A percentile compares a stretch with the other conserved stretches of the same genome.
Evolutionary conservation across 345 rosid genomes (phyloP).

Genomic region (Turnera subulata): DNA sequence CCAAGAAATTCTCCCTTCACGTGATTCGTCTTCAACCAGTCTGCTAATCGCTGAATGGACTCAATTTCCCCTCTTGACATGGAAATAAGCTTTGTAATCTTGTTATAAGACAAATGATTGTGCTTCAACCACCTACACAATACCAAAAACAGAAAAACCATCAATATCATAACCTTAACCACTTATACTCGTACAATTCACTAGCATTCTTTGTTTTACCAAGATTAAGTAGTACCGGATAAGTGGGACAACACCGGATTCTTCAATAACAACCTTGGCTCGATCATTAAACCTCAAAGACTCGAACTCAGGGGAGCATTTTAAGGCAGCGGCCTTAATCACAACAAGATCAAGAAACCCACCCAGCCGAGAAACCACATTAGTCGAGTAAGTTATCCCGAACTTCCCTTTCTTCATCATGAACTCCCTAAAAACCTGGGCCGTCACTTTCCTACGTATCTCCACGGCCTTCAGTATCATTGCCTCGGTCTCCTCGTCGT

Average conservation of each 20-base stretch:
- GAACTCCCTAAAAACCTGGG: conserved; percentile 61
- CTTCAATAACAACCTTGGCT: conserved; percentile 54
- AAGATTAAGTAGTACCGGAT: conserved; percentile 44
- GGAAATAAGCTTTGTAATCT: conserved; percentile 67
- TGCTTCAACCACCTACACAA: conserved; percentile 89
- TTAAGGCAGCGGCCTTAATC: conserved; percentile 80
- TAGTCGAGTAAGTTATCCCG: conserved; percentile 76
- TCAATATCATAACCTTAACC: background rate
- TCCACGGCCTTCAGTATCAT: conserved; percentile 67
- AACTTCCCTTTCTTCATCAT: conserved; percentile 67
- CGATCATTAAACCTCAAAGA: conserved; percentile 50
- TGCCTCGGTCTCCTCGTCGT: conserved; percentile 44
- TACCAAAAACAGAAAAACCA: background rate
- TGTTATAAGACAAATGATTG: conserved; percentile 60
- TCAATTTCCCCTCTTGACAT: conserved; percentile 65
- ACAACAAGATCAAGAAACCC: conserved; percentile 68
- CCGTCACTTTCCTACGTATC: conserved; percentile 67
- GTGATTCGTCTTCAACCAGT: conserved; percentile 73
- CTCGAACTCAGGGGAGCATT: conserved; percentile 49
- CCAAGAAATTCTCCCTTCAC: conserved; percentile 77
- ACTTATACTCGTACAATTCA: background rate
- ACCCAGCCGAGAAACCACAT: conserved; percentile 48
- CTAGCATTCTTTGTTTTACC: too few relatives aligned
- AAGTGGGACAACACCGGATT: conserved; percentile 63
- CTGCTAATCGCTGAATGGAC: conserved; percentile 46